These are phyloP conservation scores for Lenwebbia sp. DNA, from an alignment of 345 rosid genomes.

Conservation along the genomic window DNA sequence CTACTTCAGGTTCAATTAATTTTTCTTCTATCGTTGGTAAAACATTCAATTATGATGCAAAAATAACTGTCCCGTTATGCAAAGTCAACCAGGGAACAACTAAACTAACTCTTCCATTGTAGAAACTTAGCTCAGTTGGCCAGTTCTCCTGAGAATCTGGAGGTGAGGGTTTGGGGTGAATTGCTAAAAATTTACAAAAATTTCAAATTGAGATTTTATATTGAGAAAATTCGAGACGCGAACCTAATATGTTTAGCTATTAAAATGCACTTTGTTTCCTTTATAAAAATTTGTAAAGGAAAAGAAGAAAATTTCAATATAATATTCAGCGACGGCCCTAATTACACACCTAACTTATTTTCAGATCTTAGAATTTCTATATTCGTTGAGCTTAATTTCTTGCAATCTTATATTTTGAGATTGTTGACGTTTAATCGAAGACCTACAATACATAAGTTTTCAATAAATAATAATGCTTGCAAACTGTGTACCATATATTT, in stretches of 20 bases:
- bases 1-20: background rate
- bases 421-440: background rate
- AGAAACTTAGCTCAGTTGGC: background rate
- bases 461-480: background rate
- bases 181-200: background rate
- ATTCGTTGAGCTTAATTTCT: background rate
- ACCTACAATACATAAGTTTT: background rate
- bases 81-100: background rate
- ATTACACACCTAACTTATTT: background rate
- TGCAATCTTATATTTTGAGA: background rate
- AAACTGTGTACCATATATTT: background rate
- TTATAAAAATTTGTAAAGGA: background rate
- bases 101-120: background rate
- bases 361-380: background rate
- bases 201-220: background rate
- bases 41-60: background rate
- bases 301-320: background rate
- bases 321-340: background rate
- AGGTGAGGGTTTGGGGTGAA: background rate
- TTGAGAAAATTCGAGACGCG: background rate
- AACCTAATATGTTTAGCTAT: background rate
- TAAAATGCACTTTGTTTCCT: background rate
- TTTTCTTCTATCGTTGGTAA: background rate
- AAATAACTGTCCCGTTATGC: background rate
- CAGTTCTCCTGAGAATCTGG: background rate